phyloP scores from a whole-genome alignment of 225 moss, liverwort and hornwort genomes.

The Pseudisothecium myosuroides region DNA sequence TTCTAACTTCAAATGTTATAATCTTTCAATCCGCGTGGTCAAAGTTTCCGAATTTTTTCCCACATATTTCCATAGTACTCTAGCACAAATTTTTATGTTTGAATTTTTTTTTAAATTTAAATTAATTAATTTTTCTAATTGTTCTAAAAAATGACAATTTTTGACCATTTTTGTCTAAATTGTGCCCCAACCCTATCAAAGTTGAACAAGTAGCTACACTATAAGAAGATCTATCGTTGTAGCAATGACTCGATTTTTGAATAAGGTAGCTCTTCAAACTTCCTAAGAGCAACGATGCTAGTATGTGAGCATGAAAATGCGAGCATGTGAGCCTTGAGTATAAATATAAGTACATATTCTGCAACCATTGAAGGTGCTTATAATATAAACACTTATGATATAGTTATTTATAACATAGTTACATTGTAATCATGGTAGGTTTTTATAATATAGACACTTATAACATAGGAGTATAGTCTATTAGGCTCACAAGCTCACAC shows the following conservation, averaged over 20 bases:
- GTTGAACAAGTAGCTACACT: neutral
- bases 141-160: neutral
- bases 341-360: no score
- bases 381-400: no score
- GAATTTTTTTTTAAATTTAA: neutral
- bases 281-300: no score
- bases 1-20: neutral
- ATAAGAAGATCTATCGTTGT: neutral
- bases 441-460: no score
- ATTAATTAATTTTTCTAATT: neutral
- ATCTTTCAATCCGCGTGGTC: neutral
- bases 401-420: no score
- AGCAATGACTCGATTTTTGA: neutral
- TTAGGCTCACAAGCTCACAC: no score
- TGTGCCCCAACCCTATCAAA: accelerated
- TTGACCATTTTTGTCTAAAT: neutral
- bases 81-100: neutral
- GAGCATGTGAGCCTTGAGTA: no score
- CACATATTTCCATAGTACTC: neutral
- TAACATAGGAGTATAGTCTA: no score
- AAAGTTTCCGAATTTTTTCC: no score
- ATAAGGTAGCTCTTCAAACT: neutral
- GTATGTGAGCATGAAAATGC: no score
- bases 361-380: no score
- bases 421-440: no score